Percentiles rank a stretch among this genome's conserved stretches.
These are phyloP conservation scores for Yarrowia sp. DNA, from an alignment of 805 yeast species.

Conservation along the genomic window DNA sequence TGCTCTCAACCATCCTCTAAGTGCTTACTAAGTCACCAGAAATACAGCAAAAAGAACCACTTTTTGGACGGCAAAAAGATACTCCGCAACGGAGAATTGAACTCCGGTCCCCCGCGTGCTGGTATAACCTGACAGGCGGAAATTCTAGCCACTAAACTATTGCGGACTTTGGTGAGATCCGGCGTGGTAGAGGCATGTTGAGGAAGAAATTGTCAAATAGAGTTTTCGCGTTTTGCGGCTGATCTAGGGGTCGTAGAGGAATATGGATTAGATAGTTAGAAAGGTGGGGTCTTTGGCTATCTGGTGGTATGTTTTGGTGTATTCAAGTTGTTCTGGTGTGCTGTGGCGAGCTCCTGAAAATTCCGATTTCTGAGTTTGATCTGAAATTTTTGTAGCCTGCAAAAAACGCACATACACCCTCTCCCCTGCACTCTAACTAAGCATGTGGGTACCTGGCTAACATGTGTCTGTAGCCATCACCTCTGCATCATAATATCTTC, in stretches of 20 bases:
- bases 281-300: too few species aligned
- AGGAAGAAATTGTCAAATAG: too few species aligned
- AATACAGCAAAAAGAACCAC: not conserved
- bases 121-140: constrained; percentile 40
- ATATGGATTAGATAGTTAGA: too few species aligned
- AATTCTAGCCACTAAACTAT: constrained; percentile 44
- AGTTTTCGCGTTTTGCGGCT: not conserved
- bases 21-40: not conserved
- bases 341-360: too few species aligned
- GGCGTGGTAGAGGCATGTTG: not conserved
- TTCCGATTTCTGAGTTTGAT: too few species aligned
- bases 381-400: too few species aligned
- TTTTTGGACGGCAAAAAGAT: not conserved
- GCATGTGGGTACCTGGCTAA: too few species aligned
- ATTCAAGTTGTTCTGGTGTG: too few species aligned
- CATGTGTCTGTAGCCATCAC: too few species aligned
- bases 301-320: too few species aligned
- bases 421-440: not conserved
- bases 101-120: constrained; percentile 24
- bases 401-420: not conserved
- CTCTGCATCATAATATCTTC: not conserved
- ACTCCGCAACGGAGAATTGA: constrained; percentile 19
- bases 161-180: constrained; percentile 23
- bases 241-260: too few species aligned
- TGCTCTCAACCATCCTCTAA: too few species aligned